phyloP scores from a whole-genome alignment of 345 rosid species.

The Xanthoceras sorbifolium region DNA sequence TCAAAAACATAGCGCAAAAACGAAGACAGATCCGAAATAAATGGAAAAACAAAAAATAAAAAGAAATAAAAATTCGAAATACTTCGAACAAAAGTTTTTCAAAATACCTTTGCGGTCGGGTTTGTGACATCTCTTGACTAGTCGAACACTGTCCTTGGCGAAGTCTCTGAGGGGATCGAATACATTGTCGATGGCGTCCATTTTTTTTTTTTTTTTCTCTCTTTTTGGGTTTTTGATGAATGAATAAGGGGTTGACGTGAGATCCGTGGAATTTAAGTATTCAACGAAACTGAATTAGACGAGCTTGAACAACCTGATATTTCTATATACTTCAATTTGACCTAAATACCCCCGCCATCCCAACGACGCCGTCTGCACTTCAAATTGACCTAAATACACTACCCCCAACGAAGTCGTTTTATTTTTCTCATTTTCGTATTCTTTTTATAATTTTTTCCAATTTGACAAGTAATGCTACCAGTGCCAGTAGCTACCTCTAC shows the following conservation, averaged over 20 bases:
- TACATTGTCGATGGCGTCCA: slow-evolving; percentile 78
- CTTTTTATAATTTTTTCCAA: too few relatives aligned
- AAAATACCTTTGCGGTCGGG: slow-evolving; percentile 71
- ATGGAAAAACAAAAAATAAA: not conserved
- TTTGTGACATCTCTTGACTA: slow-evolving; percentile 82
- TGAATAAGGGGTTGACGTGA: not conserved
- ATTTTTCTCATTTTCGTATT: not conserved
- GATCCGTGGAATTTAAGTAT: slow-evolving; percentile 11
- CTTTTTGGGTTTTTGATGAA: not conserved
- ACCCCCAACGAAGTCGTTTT: not conserved
- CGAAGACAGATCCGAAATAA: not conserved
- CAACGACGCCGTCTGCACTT: not conserved
- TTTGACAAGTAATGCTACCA: not conserved
- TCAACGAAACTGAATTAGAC: not conserved
- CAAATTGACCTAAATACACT: slow-evolving; percentile 24
- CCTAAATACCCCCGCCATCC: slow-evolving; percentile 11
- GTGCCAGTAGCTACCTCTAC: too few relatives aligned
- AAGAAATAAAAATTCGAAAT: not conserved
- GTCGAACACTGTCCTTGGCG: slow-evolving; percentile 74
- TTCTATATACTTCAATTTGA: not conserved
- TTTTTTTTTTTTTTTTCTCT: slow-evolving; percentile 5
- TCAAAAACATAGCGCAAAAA: not conserved
- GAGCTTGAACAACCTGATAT: not conserved
- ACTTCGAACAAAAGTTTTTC: not conserved
- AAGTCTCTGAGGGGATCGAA: slow-evolving; percentile 79